Evolutionary conservation across 257 asterid species (phyloP).

Genomic region (Penstemon eatonii): DNA sequence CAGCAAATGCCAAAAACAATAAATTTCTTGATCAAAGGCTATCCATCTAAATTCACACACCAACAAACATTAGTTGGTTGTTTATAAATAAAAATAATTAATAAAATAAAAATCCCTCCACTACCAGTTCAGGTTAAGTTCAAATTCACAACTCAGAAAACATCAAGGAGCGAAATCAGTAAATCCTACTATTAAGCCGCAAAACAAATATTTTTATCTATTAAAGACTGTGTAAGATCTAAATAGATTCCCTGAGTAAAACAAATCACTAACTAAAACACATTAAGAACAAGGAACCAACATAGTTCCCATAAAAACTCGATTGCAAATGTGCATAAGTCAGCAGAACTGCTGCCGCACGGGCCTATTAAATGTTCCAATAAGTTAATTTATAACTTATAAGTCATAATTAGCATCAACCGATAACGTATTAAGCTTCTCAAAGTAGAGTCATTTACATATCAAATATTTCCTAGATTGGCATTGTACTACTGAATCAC

Average conservation of each 20-base stretch:
- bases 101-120: too few relatives aligned
- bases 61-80: not conserved
- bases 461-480: not conserved
- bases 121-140: slow-evolving; percentile 11
- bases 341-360: slow-evolving; percentile 7
- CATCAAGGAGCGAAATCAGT: slow-evolving; percentile 14
- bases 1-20: slow-evolving; percentile 24
- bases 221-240: not conserved
- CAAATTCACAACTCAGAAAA: slow-evolving; percentile 23
- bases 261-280: not conserved
- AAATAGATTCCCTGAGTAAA: too few relatives aligned
- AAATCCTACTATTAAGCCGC: not conserved
- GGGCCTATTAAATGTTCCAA: not conserved
- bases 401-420: not conserved
- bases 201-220: not conserved
- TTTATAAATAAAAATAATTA: slow-evolving; percentile 10
- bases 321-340: not conserved
- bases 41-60: slow-evolving; percentile 28
- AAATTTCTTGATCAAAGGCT: slow-evolving; percentile 25
- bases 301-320: slow-evolving; percentile 7
- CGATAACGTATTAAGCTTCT: not conserved
- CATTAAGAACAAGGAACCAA: slow-evolving; percentile 5
- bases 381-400: not conserved
- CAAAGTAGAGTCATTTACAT: not conserved
- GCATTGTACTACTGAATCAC: not conserved